phyloP scores from a whole-genome alignment of 1,284 basidiomycete genomes.

The Termitomyces sp. region DNA sequence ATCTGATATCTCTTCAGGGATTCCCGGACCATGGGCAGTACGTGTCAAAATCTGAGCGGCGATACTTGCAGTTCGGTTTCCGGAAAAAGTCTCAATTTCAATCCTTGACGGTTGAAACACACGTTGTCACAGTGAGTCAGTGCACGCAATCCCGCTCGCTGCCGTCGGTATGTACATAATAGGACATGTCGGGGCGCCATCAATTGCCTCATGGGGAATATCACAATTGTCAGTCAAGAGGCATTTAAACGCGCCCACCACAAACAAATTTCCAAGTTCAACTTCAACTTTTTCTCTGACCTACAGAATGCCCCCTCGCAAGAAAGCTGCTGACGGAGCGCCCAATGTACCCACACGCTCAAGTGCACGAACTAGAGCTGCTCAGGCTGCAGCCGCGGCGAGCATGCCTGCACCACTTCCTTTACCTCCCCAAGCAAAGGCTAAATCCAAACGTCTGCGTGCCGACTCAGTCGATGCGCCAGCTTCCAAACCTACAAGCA shows the following conservation, averaged over 20 bases:
- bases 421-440: conserved; percentile 10
- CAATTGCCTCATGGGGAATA: conserved; percentile 10
- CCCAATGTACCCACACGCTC: conserved; percentile 26
- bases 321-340: conserved; percentile 25
- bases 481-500: conserved; percentile 6
- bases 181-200: conserved; percentile 11
- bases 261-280: conserved; percentile 1
- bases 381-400: conserved; percentile 15
- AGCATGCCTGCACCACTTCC: conserved; percentile 9
- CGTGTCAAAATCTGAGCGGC: background rate
- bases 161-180: conserved; percentile 10
- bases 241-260: conserved; percentile 11
- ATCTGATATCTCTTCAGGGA: background rate
- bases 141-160: background rate
- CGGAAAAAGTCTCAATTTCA: background rate
- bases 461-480: conserved; percentile 7
- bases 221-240: background rate
- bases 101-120: no score
- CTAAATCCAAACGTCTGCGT: conserved; percentile 17
- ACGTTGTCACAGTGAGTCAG: conserved; percentile 8
- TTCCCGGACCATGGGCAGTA: background rate
- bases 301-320: conserved; percentile 30
- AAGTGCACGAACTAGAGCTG: conserved; percentile 25
- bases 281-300: background rate
- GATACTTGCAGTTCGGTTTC: background rate